Percentiles rank a stretch among this genome's conserved stretches.
phyloP scores from a whole-genome alignment of 2,329 filamentous ascomycete species.

The Venturia carpophila region DNA sequence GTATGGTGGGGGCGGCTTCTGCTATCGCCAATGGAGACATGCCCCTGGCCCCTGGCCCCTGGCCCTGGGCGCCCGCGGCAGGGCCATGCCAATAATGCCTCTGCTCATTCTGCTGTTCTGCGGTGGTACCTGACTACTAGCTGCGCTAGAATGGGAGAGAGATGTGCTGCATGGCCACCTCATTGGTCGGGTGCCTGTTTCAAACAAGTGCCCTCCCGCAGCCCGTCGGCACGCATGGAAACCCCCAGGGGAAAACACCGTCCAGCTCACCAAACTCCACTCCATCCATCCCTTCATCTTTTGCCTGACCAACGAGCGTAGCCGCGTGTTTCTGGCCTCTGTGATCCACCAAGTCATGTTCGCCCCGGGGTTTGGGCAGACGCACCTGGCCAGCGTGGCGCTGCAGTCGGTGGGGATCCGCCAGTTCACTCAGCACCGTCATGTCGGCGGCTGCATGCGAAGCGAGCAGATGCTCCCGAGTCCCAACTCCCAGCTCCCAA shows the following conservation, averaged over 20 bases:
- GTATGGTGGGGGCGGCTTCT: neutral
- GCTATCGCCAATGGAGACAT: neutral
- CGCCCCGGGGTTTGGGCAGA: neutral
- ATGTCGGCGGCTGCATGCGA: neutral
- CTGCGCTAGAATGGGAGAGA: neutral
- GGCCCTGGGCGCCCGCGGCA: neutral
- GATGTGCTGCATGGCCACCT: neutral
- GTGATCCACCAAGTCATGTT: neutral
- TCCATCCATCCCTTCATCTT: constrained; percentile 4
- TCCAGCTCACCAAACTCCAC: neutral
- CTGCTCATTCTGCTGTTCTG: neutral
- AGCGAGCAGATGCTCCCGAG: neutral
- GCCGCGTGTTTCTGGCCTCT: neutral
- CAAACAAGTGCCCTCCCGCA: neutral
- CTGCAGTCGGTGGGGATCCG: neutral
- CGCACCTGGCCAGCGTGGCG: constrained; percentile 5
- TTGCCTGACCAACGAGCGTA: neutral
- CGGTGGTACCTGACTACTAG: neutral
- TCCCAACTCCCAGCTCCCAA: no score
- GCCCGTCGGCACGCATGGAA: neutral
- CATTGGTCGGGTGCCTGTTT: constrained; percentile 6
- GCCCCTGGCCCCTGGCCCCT: neutral
- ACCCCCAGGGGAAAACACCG: neutral
- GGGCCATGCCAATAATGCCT: no score
- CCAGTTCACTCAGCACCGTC: neutral